Base-by-base conservation (phyloP, 164 flowering plant species). In the Magnolia changhungtana region DNA sequence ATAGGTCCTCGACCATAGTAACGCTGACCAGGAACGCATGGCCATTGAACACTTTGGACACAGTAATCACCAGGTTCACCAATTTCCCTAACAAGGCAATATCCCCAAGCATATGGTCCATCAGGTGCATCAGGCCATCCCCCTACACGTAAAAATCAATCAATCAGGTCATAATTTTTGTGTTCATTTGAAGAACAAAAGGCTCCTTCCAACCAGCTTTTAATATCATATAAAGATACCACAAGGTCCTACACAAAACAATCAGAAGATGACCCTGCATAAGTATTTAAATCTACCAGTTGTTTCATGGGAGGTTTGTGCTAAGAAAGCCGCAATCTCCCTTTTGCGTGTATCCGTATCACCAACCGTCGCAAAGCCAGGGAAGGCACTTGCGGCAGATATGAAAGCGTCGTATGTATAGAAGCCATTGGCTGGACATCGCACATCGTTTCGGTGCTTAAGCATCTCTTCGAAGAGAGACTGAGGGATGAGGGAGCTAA, bases 401-500 rank as follows among this genome's bases (percentile, higher is more conserved):
- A 88, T 76, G 77, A 86, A 86, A 71, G 87, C 29, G 2, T 66
- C 11, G 69, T 86, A 85, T 5, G 84, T 82, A 76, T 85, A 88
- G 74, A 88, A 88, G 58, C 74, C 69, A 1, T 61, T 45, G 18
- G 51, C 74, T 6, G 55, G 69, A 51, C 77, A 66, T 7, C 23
- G 23, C 10, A 49, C 67, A 18, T 73, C 68, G 13, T 73, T 73
- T 11, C 75, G 19, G n/a, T 73, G 68, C 68, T 21, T 24, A 2
- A 73, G 75, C 75, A 73, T 61, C 1, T 73, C 8, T 2, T 73
- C 67, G 18, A 73, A 73, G 20, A 16, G 63, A 2, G 14, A 8
- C 49, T 31, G 4, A 10, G 75, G 16, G 45, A 73, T 59, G 10
- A 73, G 75, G 21, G 67, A 52, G 23, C 31, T 29, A 20, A 73